Conservation (phyloP, 805 yeast species). For the Scheffersomyces spartinae region DNA sequence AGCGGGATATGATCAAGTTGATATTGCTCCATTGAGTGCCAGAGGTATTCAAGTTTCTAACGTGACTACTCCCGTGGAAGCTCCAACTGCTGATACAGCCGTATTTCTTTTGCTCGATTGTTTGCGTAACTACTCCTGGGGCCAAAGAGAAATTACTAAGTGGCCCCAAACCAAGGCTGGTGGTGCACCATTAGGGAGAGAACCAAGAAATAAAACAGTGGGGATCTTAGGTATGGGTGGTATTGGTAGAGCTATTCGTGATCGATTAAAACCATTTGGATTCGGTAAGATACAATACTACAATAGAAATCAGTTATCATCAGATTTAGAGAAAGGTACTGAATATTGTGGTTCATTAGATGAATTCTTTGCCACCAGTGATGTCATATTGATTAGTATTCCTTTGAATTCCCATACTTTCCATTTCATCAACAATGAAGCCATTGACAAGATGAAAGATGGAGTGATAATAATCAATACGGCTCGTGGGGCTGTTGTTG, state of each 20-base stretch:
- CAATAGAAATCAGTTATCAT: constrained; percentile 48
- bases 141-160: constrained; percentile 38
- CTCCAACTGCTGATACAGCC: constrained; percentile 64
- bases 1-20: constrained; percentile 71
- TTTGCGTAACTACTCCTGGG: constrained; percentile 53
- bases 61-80: constrained; percentile 55
- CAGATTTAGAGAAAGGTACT: constrained; percentile 59
- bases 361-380: constrained; percentile 50
- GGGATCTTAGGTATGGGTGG: constrained; percentile 89
- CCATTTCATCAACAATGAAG: constrained; percentile 53
- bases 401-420: constrained; percentile 67
- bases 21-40: constrained; percentile 38
- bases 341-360: constrained; percentile 65
- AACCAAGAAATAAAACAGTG: constrained; percentile 63
- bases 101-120: constrained; percentile 53
- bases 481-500: constrained; percentile 79
- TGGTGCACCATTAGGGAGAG: constrained; percentile 57
- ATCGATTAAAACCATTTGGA: constrained; percentile 67
- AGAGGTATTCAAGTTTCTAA: constrained; percentile 54
- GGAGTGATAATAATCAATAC: constrained; percentile 75
- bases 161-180: constrained; percentile 41
- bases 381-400: constrained; percentile 61
- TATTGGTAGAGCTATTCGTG: constrained; percentile 72
- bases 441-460: constrained; percentile 60
- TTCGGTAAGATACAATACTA: constrained; percentile 60